A percentile compares a stretch with the other conserved stretches of the same genome.
Evolutionary conservation across 352 stramenopile species (phyloP).

Genomic region (Pythium utonaiense): DNA sequence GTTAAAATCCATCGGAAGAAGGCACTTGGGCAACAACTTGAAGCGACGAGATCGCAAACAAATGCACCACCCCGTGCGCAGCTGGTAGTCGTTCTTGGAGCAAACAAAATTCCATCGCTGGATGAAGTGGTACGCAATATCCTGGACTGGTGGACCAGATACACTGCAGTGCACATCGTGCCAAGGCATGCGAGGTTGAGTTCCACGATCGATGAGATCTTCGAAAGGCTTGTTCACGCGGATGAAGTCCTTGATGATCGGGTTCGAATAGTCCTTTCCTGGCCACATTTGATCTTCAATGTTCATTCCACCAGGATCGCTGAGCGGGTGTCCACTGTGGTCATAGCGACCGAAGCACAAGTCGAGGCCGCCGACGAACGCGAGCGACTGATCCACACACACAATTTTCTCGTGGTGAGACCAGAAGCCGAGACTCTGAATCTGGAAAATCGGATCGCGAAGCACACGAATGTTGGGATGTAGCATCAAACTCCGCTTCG

Average conservation of each 20-base stretch:
- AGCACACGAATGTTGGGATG: slow-evolving; percentile 88
- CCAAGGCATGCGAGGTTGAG: slow-evolving; percentile 86
- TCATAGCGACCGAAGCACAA: slow-evolving; percentile 89
- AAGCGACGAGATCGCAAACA: slow-evolving; percentile 80
- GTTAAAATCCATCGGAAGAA: slow-evolving; percentile 86
- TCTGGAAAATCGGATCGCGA: slow-evolving; percentile 89
- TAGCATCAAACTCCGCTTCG: slow-evolving; percentile 72
- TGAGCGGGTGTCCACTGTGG: slow-evolving; percentile 67
- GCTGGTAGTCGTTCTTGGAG: slow-evolving; percentile 85
- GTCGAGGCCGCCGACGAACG: slow-evolving; percentile 85
- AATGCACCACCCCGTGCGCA: slow-evolving; percentile 86
- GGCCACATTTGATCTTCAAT: slow-evolving; percentile 59
- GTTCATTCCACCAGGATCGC: slow-evolving; percentile 53
- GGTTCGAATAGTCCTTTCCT: slow-evolving; percentile 88
- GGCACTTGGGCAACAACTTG: slow-evolving; percentile 79
- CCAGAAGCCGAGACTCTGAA: slow-evolving; percentile 89
- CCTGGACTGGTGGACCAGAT: slow-evolving; percentile 71
- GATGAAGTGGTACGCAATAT: slow-evolving; percentile 89
- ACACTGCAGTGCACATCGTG: slow-evolving; percentile 87
- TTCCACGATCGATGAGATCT: slow-evolving; percentile 75
- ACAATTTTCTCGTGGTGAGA: slow-evolving; percentile 94
- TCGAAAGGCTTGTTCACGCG: slow-evolving; percentile 82
- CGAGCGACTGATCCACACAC: slow-evolving; percentile 83
- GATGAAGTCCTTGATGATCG: slow-evolving; percentile 89
- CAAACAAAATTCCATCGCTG: slow-evolving; percentile 91